Percentiles rank a stretch among this genome's conserved stretches.
phyloP scores from a whole-genome alignment of 495 filamentous ascomycete species.

The Penicillium goetzii region DNA sequence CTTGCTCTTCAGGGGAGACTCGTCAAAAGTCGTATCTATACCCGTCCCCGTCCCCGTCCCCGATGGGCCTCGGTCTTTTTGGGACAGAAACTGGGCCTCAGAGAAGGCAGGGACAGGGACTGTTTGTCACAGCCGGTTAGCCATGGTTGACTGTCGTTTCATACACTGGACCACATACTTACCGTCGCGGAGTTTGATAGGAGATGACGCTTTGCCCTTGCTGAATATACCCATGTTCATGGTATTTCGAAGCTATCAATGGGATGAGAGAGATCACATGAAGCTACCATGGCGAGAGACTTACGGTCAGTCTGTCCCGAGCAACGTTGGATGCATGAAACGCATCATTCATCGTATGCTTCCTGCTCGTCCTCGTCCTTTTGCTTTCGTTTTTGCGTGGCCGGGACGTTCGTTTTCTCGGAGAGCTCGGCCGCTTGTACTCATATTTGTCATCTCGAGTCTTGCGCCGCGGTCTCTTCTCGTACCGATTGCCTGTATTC shows the following conservation, averaged over 20 bases:
- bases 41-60: neutral
- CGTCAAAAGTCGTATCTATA: neutral
- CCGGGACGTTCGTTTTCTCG: conserved; percentile 1
- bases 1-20: neutral
- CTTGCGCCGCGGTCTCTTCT: conserved; percentile 63
- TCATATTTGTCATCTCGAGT: conserved; percentile 61
- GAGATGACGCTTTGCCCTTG: conserved; percentile 68
- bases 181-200: conserved; percentile 52
- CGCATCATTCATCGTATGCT: conserved; percentile 58
- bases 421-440: conserved; percentile 40
- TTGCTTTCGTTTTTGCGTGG: conserved; percentile 43
- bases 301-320: conserved; percentile 65
- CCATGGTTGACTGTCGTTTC: neutral
- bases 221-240: conserved; percentile 65
- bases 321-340: conserved; percentile 69
- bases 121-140: conserved; percentile 41
- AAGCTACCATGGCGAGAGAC: conserved; percentile 13
- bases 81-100: conserved; percentile 64
- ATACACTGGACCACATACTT: neutral
- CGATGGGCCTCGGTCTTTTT: conserved; percentile 25
- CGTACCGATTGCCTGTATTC: conserved; percentile 41
- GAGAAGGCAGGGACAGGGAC: conserved; percentile 66
- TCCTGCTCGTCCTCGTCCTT: conserved; percentile 38
- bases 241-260: conserved; percentile 54
- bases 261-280: conserved; percentile 22